These are phyloP conservation scores for Fusarium beomiforme DNA, from an alignment of 2,329 filamentous ascomycete genomes.

Conservation along the genomic window DNA sequence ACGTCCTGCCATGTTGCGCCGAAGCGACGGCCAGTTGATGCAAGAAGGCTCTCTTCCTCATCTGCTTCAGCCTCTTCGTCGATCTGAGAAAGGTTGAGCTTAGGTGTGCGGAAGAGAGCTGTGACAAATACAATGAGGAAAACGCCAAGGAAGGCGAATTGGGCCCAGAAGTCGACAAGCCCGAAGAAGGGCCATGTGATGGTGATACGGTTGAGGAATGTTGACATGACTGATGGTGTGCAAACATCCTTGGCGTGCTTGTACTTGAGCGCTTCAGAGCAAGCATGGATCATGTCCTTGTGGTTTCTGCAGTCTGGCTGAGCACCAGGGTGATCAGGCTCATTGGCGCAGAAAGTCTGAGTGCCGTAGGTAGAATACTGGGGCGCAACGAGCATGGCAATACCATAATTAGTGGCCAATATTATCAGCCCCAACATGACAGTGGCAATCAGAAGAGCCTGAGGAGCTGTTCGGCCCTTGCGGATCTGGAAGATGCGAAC, in stretches of 20 bases:
- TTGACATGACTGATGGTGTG: constrained; percentile 90
- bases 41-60: constrained; percentile 91
- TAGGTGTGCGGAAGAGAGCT: constrained; percentile 82
- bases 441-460: constrained; percentile 90
- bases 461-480: constrained; percentile 87
- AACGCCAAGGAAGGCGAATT: constrained; percentile 87
- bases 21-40: constrained; percentile 82
- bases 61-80: constrained; percentile 92
- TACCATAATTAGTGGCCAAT: constrained; percentile 89
- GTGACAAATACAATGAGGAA: constrained; percentile 85
- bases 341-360: constrained; percentile 89
- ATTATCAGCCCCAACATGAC: constrained; percentile 91
- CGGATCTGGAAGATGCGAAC: constrained; percentile 91
- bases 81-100: constrained; percentile 77
- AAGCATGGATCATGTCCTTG: constrained; percentile 78
- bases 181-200: constrained; percentile 97
- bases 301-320: constrained; percentile 80
- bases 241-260: constrained; percentile 82
- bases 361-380: constrained; percentile 95
- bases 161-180: constrained; percentile 92
- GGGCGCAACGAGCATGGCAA: constrained; percentile 93
- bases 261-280: constrained; percentile 79
- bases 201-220: constrained; percentile 90
- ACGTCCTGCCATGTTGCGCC: constrained; percentile 91
- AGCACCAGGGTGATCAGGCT: constrained; percentile 68